Conservation (phyloP, 2,329 filamentous ascomycete genomes). For the Pseudogymnoascus sp. region DNA sequence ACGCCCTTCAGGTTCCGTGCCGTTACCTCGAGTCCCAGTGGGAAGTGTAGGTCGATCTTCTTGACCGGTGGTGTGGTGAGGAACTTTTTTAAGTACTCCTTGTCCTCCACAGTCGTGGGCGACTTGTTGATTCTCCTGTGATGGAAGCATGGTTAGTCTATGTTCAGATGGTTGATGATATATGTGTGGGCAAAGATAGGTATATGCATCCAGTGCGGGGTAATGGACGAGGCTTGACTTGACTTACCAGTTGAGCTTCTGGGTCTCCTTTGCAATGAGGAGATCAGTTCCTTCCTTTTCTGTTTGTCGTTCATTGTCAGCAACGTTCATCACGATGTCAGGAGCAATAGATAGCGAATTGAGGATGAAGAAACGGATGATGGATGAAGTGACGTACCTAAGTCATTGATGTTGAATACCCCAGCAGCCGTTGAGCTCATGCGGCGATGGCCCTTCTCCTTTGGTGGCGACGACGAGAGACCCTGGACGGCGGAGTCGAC, state of each 20-base stretch:
- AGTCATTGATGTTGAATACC: conserved; percentile 74
- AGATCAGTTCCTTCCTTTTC: conserved; percentile 67
- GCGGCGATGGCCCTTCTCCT: conserved; percentile 58
- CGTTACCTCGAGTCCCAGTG: conserved; percentile 75
- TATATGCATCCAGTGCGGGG: not conserved
- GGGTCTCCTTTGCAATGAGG: conserved; percentile 69
- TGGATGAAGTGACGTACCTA: conserved; percentile 51
- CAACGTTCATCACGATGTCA: conserved; percentile 25
- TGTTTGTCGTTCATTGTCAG: conserved; percentile 30
- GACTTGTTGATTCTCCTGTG: conserved; percentile 93
- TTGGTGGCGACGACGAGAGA: conserved; percentile 57
- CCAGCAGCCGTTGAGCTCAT: conserved; percentile 64
- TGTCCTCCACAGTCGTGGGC: conserved; percentile 67
- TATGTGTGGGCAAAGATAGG: not conserved
- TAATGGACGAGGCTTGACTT: not conserved
- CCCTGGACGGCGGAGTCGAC: conserved; percentile 87
- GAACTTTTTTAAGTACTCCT: conserved; percentile 70
- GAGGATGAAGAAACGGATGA: not conserved
- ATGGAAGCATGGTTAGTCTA: not conserved
- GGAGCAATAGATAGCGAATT: conserved; percentile 2
- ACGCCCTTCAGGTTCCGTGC: conserved; percentile 90
- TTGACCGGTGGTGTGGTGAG: conserved; percentile 78
- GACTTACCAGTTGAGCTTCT: conserved; percentile 73
- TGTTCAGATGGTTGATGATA: not conserved
- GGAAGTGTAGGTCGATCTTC: conserved; percentile 90